Percentiles rank a stretch among this genome's conserved stretches.
Conservation (phyloP, 768 basidiomycete genomes). For the Russula sp. region DNA sequence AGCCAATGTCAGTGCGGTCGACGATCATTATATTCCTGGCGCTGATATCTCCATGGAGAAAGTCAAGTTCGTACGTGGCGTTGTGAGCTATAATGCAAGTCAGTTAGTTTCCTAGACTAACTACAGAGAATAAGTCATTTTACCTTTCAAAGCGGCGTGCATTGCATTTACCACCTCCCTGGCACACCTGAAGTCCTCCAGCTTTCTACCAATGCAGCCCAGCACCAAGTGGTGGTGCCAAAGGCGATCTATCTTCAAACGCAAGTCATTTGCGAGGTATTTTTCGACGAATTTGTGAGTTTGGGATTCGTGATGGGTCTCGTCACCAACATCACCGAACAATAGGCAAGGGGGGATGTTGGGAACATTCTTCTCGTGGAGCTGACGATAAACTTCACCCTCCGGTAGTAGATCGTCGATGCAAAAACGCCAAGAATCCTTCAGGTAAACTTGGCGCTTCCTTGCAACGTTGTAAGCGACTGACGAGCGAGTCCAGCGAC, state of each 20-base stretch:
- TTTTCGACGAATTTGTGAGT: background rate
- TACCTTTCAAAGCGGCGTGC: too few species aligned
- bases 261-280: background rate
- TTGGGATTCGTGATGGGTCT: background rate
- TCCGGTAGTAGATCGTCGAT: background rate
- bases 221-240: background rate
- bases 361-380: background rate
- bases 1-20: too few species aligned
- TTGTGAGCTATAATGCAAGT: conserved; percentile 1
- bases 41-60: conserved; percentile 11
- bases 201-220: background rate
- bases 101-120: background rate
- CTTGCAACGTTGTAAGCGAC: too few species aligned
- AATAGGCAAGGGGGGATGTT: background rate
- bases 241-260: too few species aligned
- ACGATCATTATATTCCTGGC: too few species aligned
- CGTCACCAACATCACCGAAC: background rate
- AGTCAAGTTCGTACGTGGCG: background rate
- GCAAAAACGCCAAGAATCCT: background rate
- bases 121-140: background rate
- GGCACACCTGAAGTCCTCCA: background rate
- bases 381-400: too few species aligned
- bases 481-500: too few species aligned
- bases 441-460: too few species aligned
- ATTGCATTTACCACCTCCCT: background rate